Evolutionary conservation across 148 eudicot species (phyloP).

Genomic region (Mesembryanthemum crystallinum): DNA sequence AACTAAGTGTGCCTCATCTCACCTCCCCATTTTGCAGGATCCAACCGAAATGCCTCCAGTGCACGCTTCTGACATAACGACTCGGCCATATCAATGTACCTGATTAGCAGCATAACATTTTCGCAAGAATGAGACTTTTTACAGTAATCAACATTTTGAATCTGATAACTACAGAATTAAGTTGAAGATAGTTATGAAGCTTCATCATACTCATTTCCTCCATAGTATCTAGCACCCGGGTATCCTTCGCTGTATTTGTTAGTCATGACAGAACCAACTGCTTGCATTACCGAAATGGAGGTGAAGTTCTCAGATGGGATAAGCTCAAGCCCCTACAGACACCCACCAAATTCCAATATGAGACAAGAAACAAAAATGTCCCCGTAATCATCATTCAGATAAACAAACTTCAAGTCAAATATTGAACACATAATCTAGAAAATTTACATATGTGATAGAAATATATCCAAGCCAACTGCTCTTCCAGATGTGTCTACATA

Average conservation of each 20-base stretch:
- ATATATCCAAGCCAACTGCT: no score
- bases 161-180: not conserved
- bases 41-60: slow-evolving; percentile 90
- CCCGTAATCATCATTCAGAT: not conserved
- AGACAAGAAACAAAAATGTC: not conserved
- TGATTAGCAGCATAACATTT: slow-evolving; percentile 16
- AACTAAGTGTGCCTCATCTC: slow-evolving; percentile 13
- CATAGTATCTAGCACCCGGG: slow-evolving; percentile 99
- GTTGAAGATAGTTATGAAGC: not conserved
- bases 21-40: slow-evolving; percentile 99
- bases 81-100: slow-evolving; percentile 99
- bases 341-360: slow-evolving; percentile 14
- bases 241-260: slow-evolving; percentile 99
- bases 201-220: slow-evolving; percentile 89
- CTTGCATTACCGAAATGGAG: slow-evolving; percentile 96
- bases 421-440: not conserved
- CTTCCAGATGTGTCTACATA: no score
- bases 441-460: no score
- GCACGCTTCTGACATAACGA: slow-evolving; percentile 94
- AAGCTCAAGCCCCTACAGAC: slow-evolving; percentile 81
- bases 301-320: slow-evolving; percentile 99
- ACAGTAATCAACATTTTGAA: not conserved
- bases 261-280: slow-evolving; percentile 98
- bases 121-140: not conserved
- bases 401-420: not conserved